Evolutionary conservation across 1,284 basidiomycete species (phyloP), one percentile per base, ranked within the genome.

Genomic region (Chiua sp.): DNA sequence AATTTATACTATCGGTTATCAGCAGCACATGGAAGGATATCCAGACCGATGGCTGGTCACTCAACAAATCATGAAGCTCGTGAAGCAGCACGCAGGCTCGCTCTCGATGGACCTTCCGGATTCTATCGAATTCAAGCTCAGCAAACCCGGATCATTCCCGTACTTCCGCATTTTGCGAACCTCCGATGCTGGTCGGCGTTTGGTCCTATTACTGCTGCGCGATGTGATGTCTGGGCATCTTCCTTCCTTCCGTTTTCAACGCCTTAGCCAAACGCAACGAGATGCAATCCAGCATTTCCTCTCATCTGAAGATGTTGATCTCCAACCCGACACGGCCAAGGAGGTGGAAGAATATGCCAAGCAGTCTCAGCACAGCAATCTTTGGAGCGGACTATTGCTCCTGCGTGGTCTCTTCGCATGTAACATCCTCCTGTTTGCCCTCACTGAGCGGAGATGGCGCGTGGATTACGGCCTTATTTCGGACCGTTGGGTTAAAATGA

Each of bases 1-100:
- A 18, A 59, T 78, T 10, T 78, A 78, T 60, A 79, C 81, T 0
- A 65, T 78, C 18, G 79, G 79, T 26, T 54, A 69, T 4, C 79
- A 80, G 53, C 62, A 57, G 30, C 66, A 76, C 7, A 58, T 82
- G 13, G 78, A 83, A 32, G 74, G 75, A 51, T 72, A 76, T 35
- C 80, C 80, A 3, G 69, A 80, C 61, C 77, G 82, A 33, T 84
- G 20, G 53, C 3, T n/a, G n/a, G 8, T 44, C 4, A n/a, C 11
- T 12, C 42, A 44, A 10, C 42, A 44, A 44, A 22, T 82, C 2
- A 64, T 83, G 7, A 28, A 47, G 8, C 59, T 72, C 2, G 63
- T 69, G 2, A 63, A 59, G 22, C 51, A 48, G 3, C 63, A 67
- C 51, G 60, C 63, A 4, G 15, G 20, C 12, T 42, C 32, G 18